phyloP scores from a whole-genome alignment of 805 yeast species.

The Dipodascus albidus region DNA sequence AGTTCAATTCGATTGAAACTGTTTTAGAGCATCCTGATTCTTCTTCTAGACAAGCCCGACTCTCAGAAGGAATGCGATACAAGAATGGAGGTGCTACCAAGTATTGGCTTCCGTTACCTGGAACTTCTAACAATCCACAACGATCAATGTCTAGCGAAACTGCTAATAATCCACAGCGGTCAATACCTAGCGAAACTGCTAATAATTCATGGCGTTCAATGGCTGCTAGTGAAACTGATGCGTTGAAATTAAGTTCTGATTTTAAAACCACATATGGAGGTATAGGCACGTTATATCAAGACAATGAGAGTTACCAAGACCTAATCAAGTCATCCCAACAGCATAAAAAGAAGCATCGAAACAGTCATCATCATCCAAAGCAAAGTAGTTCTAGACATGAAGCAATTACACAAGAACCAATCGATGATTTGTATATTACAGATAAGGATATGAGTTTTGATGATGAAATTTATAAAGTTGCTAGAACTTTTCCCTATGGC shows the following conservation, averaged over 20 bases:
- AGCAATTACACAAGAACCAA: background rate
- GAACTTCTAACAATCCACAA: background rate
- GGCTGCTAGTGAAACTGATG: background rate
- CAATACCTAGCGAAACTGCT: constrained; percentile 2
- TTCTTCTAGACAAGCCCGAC: constrained; percentile 49
- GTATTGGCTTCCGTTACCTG: constrained; percentile 55
- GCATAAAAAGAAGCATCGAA: background rate
- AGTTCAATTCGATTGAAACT: constrained; percentile 73
- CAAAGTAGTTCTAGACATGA: no score
- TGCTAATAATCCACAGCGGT: constrained; percentile 1
- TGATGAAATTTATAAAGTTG: constrained; percentile 27
- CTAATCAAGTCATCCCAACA: background rate
- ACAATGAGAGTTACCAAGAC: background rate
- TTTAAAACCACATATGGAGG: background rate
- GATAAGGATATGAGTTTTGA: constrained; percentile 18
- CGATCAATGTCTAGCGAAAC: constrained; percentile 4
- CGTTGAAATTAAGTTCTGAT: background rate
- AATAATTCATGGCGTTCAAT: constrained; percentile 4
- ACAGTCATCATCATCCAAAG: no score
- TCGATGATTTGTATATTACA: constrained; percentile 1
- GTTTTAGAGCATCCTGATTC: constrained; percentile 59
- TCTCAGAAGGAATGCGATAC: constrained; percentile 76
- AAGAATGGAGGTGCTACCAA: constrained; percentile 65
- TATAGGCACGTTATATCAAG: no score
- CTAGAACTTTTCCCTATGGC: constrained; percentile 25